Percentiles rank a stretch among this genome's conserved stretches.
These are phyloP conservation scores for Dispira simplex DNA, from an alignment of 192 early-diverging fungal species.

Conservation along the genomic window DNA sequence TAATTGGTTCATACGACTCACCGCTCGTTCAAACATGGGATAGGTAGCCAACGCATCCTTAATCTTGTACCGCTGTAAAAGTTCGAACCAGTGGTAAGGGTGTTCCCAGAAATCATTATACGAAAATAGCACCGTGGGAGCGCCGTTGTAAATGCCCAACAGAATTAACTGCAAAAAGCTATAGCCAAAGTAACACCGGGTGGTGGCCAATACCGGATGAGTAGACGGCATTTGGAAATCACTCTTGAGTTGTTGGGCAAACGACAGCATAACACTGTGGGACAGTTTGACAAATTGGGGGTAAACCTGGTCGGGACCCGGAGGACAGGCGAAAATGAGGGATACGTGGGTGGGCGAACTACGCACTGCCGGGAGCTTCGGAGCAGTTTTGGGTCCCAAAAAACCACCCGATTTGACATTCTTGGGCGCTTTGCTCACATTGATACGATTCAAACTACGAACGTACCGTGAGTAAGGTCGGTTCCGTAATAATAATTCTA, in stretches of 20 bases:
- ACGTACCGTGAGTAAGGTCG: constrained; percentile 18
- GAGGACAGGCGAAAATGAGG: constrained; percentile 33
- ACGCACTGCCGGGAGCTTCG: not conserved
- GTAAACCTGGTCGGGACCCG: constrained; percentile 22
- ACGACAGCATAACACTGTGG: constrained; percentile 21
- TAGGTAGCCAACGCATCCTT: constrained; percentile 52
- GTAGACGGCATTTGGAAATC: constrained; percentile 29
- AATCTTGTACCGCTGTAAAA: constrained; percentile 48
- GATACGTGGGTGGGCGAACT: constrained; percentile 21
- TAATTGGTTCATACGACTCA: constrained; percentile 29
- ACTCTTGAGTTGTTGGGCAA: constrained; percentile 26
- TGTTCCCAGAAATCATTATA: constrained; percentile 38
- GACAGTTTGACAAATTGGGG: constrained; percentile 28
- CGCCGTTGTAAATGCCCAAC: constrained; percentile 36
- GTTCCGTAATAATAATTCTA: constrained; percentile 50
- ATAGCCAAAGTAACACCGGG: constrained; percentile 30
- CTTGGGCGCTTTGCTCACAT: constrained; percentile 52
- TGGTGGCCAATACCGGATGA: constrained; percentile 25
- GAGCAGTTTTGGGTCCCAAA: not conserved
- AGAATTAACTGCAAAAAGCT: constrained; percentile 32
- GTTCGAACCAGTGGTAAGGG: constrained; percentile 58
- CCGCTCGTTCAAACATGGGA: constrained; percentile 50
- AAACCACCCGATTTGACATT: constrained; percentile 18
- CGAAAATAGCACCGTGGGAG: constrained; percentile 43
- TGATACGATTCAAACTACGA: constrained; percentile 27